Base-by-base conservation (phyloP, 1,139 yeast genomes). In the Magnusiomyces fungicola region DNA sequence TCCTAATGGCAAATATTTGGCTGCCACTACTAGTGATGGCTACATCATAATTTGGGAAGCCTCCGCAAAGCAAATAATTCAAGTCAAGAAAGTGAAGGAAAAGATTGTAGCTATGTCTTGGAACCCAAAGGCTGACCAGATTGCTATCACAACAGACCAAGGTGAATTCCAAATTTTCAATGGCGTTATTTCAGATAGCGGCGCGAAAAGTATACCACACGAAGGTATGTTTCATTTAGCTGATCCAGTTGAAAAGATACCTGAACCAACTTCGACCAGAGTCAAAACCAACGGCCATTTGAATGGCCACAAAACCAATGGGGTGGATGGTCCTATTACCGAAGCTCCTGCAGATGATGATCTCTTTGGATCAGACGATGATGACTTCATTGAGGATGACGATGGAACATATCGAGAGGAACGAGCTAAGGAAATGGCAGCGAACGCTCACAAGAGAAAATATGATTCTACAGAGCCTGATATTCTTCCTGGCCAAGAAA, bases 1-100 rank as follows among this genome's bases (percentile, higher is more conserved):
- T 6, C 81, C 85, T 21, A 71, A 76, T 56, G 84, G 84, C 34
- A 70, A 72, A 4, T 74, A 69, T 54, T 55, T 86, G 19, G 90
- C 88, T 0, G 57, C 66, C 4, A 53, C 63, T 9, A 72, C 79
- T n/a, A 71, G 75, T 19, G 76, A 74, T 49, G 74, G 76, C 37
- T 64, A 64, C 23, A 59, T 86, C n/a, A 63, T 74, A 9, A 62
- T 86, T n/a, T 81, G 86, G 81, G 33, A 25, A 43, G 5, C 25
- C 19, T 21, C 32, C 21, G 29, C 23, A 16, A 18, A 21, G 22
- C 30, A n/a, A 25, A 16, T 33, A 18, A 9, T 24, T 12, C 18
- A 18, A 19, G 32, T 16, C 2, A 24, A 33, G 14, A 43, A 37
- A 22, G 25, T 38, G 16, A 38, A 38, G 2, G 33, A 18, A 10